Conservation (phyloP, 2,329 filamentous ascomycete genomes). For the Fusarium coffeatum region DNA sequence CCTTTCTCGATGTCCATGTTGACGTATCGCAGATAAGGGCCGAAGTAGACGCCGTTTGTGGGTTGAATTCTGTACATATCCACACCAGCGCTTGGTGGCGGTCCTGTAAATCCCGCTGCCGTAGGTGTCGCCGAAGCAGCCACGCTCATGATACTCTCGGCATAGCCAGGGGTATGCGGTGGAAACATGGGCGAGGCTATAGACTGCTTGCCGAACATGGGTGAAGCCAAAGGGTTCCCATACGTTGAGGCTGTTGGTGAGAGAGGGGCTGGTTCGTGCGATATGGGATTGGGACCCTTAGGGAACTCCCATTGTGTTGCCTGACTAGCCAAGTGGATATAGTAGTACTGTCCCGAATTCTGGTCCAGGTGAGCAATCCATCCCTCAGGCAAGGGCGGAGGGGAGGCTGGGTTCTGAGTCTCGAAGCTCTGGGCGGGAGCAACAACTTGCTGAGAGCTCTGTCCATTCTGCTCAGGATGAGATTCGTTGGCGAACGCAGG, state of each 20-base stretch:
- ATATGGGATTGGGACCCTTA: slow-evolving; percentile 91
- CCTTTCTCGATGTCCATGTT: slow-evolving; percentile 97
- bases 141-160: slow-evolving; percentile 87
- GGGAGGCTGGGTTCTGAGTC: slow-evolving; percentile 76
- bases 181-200: slow-evolving; percentile 85
- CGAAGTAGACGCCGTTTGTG: slow-evolving; percentile 97
- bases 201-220: slow-evolving; percentile 66
- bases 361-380: slow-evolving; percentile 98
- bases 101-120: slow-evolving; percentile 84
- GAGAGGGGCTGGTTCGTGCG: slow-evolving; percentile 82
- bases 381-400: slow-evolving; percentile 92
- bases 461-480: slow-evolving; percentile 64
- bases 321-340: slow-evolving; percentile 94
- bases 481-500: slow-evolving; percentile 92
- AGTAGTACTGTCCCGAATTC: slow-evolving; percentile 98
- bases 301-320: slow-evolving; percentile 99
- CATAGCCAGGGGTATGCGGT: slow-evolving; percentile 84
- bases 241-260: slow-evolving; percentile 85
- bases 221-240: slow-evolving; percentile 77
- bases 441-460: slow-evolving; percentile 56
- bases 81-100: slow-evolving; percentile 88
- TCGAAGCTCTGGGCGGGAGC: slow-evolving; percentile 56
- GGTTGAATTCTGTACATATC: slow-evolving; percentile 94
- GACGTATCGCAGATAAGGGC: slow-evolving; percentile 92
- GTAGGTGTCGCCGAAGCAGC: slow-evolving; percentile 79